phyloP scores from a whole-genome alignment of 345 rosid genomes.

The Eucalyptus sp. region DNA sequence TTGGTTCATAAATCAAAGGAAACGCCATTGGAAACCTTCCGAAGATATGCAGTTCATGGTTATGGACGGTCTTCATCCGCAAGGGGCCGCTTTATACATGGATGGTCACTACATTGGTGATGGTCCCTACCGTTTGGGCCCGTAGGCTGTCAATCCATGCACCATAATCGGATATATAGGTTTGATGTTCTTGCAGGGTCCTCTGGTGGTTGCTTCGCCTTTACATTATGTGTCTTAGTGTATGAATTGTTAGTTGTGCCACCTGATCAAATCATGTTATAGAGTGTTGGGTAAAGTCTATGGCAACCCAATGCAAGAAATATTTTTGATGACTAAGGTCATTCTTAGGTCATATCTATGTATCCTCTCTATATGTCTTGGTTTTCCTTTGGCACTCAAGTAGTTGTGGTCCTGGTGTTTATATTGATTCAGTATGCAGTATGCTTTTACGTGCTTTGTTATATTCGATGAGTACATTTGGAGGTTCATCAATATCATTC shows the following conservation, averaged over 20 bases:
- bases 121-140: constrained; percentile 92
- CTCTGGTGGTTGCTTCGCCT: background rate
- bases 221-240: background rate
- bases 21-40: constrained; percentile 98
- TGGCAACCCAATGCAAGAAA: background rate
- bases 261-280: background rate
- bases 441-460: background rate
- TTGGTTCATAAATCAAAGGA: constrained; percentile 98
- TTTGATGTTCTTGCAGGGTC: background rate
- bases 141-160: constrained; percentile 7
- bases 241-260: background rate
- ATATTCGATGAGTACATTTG: background rate
- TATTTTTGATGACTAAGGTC: background rate
- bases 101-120: constrained; percentile 88
- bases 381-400: background rate
- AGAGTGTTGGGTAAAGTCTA: background rate
- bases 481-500: background rate
- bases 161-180: background rate
- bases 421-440: background rate
- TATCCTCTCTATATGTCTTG: background rate
- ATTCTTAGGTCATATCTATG: background rate
- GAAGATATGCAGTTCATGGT: constrained; percentile 99
- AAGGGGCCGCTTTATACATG: constrained; percentile 79
- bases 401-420: background rate
- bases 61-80: constrained; percentile 93